These are phyloP conservation scores for Salvia rosmarinus DNA, from an alignment of 257 asterid species.

Conservation along the genomic window DNA sequence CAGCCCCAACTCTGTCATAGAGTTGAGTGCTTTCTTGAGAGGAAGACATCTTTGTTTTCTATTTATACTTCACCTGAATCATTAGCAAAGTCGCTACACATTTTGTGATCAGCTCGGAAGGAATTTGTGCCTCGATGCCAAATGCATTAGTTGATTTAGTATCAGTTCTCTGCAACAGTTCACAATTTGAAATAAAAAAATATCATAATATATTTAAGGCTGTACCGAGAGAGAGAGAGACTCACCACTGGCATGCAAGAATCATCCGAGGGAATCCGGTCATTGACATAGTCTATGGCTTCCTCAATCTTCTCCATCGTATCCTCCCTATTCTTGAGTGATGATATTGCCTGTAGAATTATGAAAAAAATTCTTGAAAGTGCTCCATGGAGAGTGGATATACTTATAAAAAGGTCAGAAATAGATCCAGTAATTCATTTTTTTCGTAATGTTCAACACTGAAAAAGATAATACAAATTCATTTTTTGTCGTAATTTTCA, in stretches of 20 bases:
- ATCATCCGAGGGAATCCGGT: constrained; percentile 48
- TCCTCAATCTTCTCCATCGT: constrained; percentile 69
- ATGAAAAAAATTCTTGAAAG: constrained; percentile 4
- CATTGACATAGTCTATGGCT: constrained; percentile 63
- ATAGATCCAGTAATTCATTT: constrained; percentile 1
- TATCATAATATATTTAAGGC: constrained; percentile 20
- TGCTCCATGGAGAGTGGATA: constrained; percentile 7
- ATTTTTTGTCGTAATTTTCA: not conserved
- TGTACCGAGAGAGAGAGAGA: not conserved
- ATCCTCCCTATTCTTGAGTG: constrained; percentile 56
- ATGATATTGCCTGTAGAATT: constrained; percentile 63
- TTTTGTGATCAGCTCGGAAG: constrained; percentile 73
- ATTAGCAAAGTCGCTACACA: constrained; percentile 83
- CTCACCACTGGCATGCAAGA: constrained; percentile 47
- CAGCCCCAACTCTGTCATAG: not conserved
- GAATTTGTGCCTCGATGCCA: constrained; percentile 64
- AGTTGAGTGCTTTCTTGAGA: not conserved
- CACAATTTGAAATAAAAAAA: constrained; percentile 18
- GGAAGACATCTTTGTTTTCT: not conserved
- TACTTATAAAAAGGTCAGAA: not conserved
- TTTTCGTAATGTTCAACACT: not conserved
- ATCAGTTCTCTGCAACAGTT: constrained; percentile 56
- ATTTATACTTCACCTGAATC: constrained; percentile 66
- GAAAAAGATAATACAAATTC: not conserved
- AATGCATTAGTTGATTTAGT: constrained; percentile 45